Evolutionary conservation across 2,329 filamentous ascomycete species (phyloP).

Genomic region (Fusarium nematophilum): DNA sequence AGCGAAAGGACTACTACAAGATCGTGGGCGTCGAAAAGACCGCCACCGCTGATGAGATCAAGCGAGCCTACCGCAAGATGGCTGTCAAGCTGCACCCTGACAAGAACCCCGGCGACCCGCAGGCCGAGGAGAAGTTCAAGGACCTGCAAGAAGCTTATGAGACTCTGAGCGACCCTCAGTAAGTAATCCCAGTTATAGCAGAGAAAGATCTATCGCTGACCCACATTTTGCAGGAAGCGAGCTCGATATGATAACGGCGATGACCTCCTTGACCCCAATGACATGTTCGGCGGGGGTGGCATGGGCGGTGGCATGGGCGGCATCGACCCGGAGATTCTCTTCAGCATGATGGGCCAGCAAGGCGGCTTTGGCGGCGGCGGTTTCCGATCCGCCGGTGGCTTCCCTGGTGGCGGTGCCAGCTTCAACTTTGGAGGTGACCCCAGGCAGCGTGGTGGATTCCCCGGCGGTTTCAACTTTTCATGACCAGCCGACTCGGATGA

Average conservation of each 20-base stretch:
- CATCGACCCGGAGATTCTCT: slow-evolving; percentile 82
- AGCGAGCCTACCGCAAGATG: slow-evolving; percentile 95
- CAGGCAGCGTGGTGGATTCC: slow-evolving; percentile 52
- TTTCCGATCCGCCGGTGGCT: slow-evolving; percentile 63
- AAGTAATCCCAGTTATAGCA: slow-evolving; percentile 56
- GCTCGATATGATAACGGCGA: slow-evolving; percentile 92
- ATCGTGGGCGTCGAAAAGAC: slow-evolving; percentile 91
- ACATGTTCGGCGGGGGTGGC: slow-evolving; percentile 80
- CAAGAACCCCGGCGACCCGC: slow-evolving; percentile 90
- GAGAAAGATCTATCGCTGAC: slow-evolving; percentile 49
- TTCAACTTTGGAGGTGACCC: slow-evolving; percentile 66
- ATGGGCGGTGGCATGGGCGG: slow-evolving; percentile 74
- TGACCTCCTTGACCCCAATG: slow-evolving; percentile 86
- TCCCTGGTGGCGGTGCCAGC: slow-evolving; percentile 62
- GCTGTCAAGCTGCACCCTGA: slow-evolving; percentile 96
- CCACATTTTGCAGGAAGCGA: slow-evolving; percentile 73
- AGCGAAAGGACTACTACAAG: slow-evolving; percentile 99
- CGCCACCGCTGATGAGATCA: slow-evolving; percentile 85
- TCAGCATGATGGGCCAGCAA: slow-evolving; percentile 84
- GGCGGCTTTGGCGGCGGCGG: slow-evolving; percentile 67
- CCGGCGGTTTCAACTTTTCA: slow-evolving; percentile 56
- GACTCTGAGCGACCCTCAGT: slow-evolving; percentile 92
- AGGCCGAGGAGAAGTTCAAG: slow-evolving; percentile 94
- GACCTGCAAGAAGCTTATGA: slow-evolving; percentile 98
- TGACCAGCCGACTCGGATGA: slow-evolving; percentile 60